Evolutionary conservation across 202 grass and related monocot species (phyloP), one percentile per base, ranked within the genome.

Genomic region (Carex arenaria): DNA sequence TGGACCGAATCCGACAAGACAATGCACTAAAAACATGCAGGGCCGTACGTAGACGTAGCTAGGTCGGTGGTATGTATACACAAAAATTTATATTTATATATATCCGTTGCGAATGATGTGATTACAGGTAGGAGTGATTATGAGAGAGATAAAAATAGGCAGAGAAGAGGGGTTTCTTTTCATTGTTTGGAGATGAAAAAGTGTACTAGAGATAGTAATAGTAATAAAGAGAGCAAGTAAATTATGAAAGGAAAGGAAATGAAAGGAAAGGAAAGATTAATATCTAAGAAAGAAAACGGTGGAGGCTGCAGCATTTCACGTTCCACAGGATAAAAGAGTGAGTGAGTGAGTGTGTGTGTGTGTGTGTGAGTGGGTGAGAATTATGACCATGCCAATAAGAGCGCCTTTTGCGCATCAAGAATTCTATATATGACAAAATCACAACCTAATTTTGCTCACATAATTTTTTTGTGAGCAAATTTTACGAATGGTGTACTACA

Each of bases 91-190:
- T 40, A 26, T 26, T 26, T 26, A 26, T 26, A 26, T 26, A 26
- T 26, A 26, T 1, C 67, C 60, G 10, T 31, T 64, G 61, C 12
- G 42, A 67, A 82, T 82, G 80, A 82, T 82, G 62, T 68, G 80
- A 82, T 82, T 82, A 82, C 80, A 82, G 80, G 43, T 68, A 54
- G 61, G 60, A 19, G 64, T 34, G 18, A 82, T 82, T 82, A 82
- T 82, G 63, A 64, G 40, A 82, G 80, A 61, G 61, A 67, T 67
- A 82, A 82, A 82, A 28, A 82, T 52, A 55, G 43, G 61, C 63
- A 66, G 62, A 68, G 80, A 82, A 40, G 45, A 82, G 80, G 53
- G 79, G 60, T 34, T 82, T 36, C 80, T 82, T 82, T 82, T 80
- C 15, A 59, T 57, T 15, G 57, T 77, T 82, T 18, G 47, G 5